Evolutionary conservation across 2,329 filamentous ascomycete genomes (phyloP).

Genomic region (Phaeophleospora eucalypticola): DNA sequence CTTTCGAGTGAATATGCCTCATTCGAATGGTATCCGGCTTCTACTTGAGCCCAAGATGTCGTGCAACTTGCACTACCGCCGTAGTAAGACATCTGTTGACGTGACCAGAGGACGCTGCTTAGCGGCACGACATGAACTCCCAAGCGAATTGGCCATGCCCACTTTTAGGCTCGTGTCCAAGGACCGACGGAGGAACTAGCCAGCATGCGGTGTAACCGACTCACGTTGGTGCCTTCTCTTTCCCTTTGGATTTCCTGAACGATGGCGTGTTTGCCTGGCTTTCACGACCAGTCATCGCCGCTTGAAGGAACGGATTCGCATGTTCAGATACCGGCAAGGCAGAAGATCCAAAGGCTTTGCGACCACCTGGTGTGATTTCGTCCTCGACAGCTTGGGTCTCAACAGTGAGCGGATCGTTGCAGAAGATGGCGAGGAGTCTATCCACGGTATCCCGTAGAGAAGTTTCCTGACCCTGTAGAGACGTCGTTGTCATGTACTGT

Average conservation of each 20-base stretch:
- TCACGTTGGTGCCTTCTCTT: too few species aligned
- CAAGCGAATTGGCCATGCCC: too few species aligned
- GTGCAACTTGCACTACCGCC: background rate
- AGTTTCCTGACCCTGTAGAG: constrained; percentile 40
- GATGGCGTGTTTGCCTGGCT: constrained; percentile 19
- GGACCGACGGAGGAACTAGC: too few species aligned
- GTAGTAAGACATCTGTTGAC: constrained; percentile 14
- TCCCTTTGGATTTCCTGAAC: background rate
- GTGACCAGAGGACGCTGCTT: constrained; percentile 11
- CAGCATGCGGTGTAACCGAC: too few species aligned
- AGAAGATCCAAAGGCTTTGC: constrained; percentile 27
- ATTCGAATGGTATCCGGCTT: too few species aligned
- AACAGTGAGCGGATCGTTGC: constrained; percentile 40
- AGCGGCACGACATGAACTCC: constrained; percentile 7
- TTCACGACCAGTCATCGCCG: constrained; percentile 1
- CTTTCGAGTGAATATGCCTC: too few species aligned
- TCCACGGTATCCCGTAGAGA: constrained; percentile 47
- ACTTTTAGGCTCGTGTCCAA: too few species aligned
- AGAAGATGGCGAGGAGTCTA: constrained; percentile 44
- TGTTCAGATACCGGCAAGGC: constrained; percentile 5
- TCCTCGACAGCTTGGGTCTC: constrained; percentile 11
- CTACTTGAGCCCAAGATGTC: too few species aligned
- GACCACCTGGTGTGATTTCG: constrained; percentile 29
- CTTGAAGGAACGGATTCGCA: constrained; percentile 16
- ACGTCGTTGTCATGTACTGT: constrained; percentile 35